phyloP scores from a whole-genome alignment of 2,329 filamentous ascomycete species.

The Exophiala sp. region DNA sequence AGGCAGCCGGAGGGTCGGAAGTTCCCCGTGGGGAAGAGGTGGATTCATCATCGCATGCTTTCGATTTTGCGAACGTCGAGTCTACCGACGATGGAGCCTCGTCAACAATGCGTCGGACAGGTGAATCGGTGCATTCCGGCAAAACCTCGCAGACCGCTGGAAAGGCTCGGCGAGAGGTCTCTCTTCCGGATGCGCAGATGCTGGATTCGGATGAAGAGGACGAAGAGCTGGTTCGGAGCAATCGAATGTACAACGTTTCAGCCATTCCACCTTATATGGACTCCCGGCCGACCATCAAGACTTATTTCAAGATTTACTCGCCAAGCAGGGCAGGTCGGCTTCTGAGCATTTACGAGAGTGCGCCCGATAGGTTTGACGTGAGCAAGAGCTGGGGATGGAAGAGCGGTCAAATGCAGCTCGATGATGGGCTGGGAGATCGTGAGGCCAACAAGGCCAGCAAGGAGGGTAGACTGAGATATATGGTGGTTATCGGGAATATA shows the following conservation, averaged over 20 bases:
- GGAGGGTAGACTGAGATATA: constrained; percentile 51
- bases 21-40: constrained; percentile 19
- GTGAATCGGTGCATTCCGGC: constrained; percentile 13
- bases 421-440: constrained; percentile 80
- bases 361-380: constrained; percentile 55
- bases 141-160: constrained; percentile 30
- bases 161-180: constrained; percentile 2
- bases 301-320: constrained; percentile 59
- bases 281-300: constrained; percentile 52
- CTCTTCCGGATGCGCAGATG: constrained; percentile 13
- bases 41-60: constrained; percentile 15
- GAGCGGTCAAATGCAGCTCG: constrained; percentile 64
- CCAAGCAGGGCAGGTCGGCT: constrained; percentile 53
- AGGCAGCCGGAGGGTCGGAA: constrained; percentile 16
- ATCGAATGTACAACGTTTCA: constrained; percentile 33
- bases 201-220: constrained; percentile 31
- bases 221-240: constrained; percentile 27
- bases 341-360: constrained; percentile 54
- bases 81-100: constrained; percentile 16
- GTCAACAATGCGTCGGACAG: constrained; percentile 29
- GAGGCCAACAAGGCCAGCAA: constrained; percentile 38
- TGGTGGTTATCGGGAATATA: constrained; percentile 52
- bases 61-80: constrained; percentile 12
- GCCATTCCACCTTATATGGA: constrained; percentile 52
- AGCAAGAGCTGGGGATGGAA: constrained; percentile 58